Conservation (phyloP, 1,284 basidiomycete species). For the Cutaneotrichosporon cyanovorans region DNA sequence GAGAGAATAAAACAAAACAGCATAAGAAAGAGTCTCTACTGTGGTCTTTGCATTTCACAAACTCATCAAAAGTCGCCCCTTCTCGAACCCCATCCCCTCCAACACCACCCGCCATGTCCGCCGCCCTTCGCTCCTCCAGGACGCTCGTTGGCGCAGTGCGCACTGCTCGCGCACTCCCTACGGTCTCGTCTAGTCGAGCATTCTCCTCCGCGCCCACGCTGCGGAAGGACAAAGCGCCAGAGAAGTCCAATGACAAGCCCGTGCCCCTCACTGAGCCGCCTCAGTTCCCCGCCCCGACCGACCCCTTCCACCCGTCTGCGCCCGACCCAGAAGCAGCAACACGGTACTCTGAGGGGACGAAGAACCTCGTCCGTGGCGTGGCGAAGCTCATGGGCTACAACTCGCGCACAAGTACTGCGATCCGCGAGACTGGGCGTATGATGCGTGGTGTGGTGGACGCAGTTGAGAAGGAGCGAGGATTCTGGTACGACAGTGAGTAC, state of each 20-base stretch:
- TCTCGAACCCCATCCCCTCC: no score
- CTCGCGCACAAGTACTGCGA: conserved; percentile 48
- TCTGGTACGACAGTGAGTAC: conserved; percentile 47
- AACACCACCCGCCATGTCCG: conserved; percentile 7
- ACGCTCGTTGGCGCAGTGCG: conserved; percentile 4
- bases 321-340: background rate
- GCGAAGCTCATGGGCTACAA: conserved; percentile 53
- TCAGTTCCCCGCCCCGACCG: conserved; percentile 33
- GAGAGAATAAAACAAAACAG: no score
- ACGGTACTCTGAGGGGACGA: conserved; percentile 32
- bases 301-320: conserved; percentile 31
- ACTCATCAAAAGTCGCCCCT: no score
- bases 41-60: no score
- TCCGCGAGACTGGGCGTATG: conserved; percentile 51
- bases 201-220: conserved; percentile 6
- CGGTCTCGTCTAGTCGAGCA: conserved; percentile 2
- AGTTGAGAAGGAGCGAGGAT: conserved; percentile 46
- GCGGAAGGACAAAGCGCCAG: conserved; percentile 4
- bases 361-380: conserved; percentile 35
- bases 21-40: no score
- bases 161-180: background rate
- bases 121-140: conserved; percentile 9
- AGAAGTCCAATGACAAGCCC: background rate
- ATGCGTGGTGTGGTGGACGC: conserved; percentile 51
- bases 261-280: conserved; percentile 12